phyloP scores from a whole-genome alignment of 2,329 filamentous ascomycete species.

The Aspergillus pseudotamarii region DNA sequence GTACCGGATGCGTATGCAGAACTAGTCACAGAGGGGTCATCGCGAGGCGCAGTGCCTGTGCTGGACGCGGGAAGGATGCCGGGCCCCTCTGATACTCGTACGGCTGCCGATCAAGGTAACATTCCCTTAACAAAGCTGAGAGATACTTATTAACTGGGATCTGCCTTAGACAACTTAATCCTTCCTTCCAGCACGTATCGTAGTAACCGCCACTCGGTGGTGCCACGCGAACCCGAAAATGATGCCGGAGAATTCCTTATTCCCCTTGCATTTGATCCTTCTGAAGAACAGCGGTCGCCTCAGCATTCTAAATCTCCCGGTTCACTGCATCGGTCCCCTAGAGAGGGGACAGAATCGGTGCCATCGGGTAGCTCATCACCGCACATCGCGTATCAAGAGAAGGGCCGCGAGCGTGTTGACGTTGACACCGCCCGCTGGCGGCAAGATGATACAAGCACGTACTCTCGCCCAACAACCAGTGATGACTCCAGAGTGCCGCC shows the following conservation, averaged over 20 bases:
- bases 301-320: slow-evolving; percentile 33
- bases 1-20: slow-evolving; percentile 67
- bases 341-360: slow-evolving; percentile 31
- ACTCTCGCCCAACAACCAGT: slow-evolving; percentile 41
- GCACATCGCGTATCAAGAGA: slow-evolving; percentile 92
- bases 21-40: slow-evolving; percentile 28
- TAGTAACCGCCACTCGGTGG: slow-evolving; percentile 73
- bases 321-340: slow-evolving; percentile 28
- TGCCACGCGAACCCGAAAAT: slow-evolving; percentile 58
- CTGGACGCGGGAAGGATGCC: slow-evolving; percentile 29
- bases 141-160: background rate
- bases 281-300: slow-evolving; percentile 58
- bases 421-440: slow-evolving; percentile 30
- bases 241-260: slow-evolving; percentile 73
- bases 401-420: slow-evolving; percentile 67
- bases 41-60: slow-evolving; percentile 25
- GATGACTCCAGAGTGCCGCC: slow-evolving; percentile 76
- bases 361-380: slow-evolving; percentile 64
- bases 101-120: slow-evolving; percentile 36
- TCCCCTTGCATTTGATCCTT: slow-evolving; percentile 73
- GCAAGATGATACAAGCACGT: slow-evolving; percentile 29
- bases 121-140: background rate
- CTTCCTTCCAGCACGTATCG: slow-evolving; percentile 77
- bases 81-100: slow-evolving; percentile 24
- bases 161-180: slow-evolving; percentile 60